phyloP scores from a whole-genome alignment of 2,329 filamentous ascomycete species.

The Cladosporium sp. region DNA sequence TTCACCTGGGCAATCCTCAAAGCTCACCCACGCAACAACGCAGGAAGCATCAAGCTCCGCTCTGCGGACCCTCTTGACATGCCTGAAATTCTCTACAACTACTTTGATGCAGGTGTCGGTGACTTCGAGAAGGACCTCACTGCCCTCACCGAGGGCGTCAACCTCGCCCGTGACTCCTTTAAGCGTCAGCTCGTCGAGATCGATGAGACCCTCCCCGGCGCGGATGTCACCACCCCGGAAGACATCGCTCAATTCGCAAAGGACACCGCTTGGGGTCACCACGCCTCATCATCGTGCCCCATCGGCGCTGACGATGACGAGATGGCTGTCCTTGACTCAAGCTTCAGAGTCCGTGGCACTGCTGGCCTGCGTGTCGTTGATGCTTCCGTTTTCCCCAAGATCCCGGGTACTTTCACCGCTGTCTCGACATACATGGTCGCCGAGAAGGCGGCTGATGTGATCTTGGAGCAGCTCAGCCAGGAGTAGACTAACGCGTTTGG shows the following conservation, averaged over 20 bases:
- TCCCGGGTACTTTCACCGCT: conserved; percentile 52
- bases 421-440: conserved; percentile 53
- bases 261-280: conserved; percentile 54
- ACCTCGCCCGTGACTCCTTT: conserved; percentile 45
- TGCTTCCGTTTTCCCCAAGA: conserved; percentile 54
- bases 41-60: conserved; percentile 57
- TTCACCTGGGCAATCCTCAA: conserved; percentile 55
- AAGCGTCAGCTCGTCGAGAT: conserved; percentile 29
- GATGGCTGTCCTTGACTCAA: conserved; percentile 52
- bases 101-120: conserved; percentile 46
- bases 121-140: conserved; percentile 39
- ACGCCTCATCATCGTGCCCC: conserved; percentile 52
- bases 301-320: conserved; percentile 53
- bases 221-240: conserved; percentile 38
- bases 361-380: conserved; percentile 58
- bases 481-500: no score
- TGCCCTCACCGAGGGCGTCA: conserved; percentile 54
- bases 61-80: conserved; percentile 60
- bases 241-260: conserved; percentile 46
- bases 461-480: conserved; percentile 31
- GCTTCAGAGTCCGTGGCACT: conserved; percentile 56
- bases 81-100: conserved; percentile 61
- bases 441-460: conserved; percentile 60
- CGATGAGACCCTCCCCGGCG: conserved; percentile 41
- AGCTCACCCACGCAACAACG: conserved; percentile 58